Evolutionary conservation across 2,329 filamentous ascomycete species (phyloP).

Genomic region (Ceratocystis ficicola): DNA sequence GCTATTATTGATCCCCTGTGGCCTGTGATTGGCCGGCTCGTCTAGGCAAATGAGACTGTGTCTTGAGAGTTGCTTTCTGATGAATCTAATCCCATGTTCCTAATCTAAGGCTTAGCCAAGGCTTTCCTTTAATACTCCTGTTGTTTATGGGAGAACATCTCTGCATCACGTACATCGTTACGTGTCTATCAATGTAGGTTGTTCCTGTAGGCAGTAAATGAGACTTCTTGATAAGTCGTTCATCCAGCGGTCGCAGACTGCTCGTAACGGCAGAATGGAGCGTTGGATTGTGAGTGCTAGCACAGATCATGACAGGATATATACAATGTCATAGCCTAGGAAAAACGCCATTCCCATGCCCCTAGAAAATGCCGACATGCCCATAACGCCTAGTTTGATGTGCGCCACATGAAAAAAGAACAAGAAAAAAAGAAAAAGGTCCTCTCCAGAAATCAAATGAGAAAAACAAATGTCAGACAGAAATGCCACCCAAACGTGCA

Average conservation of each 20-base stretch:
- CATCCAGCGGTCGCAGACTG: too few species aligned
- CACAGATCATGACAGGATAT: background rate
- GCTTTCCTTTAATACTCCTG: too few species aligned
- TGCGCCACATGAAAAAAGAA: too few species aligned
- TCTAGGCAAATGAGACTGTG: slow-evolving; percentile 1
- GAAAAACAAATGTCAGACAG: background rate
- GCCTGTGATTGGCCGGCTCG: background rate
- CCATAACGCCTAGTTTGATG: background rate
- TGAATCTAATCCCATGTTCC: background rate
- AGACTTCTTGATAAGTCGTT: too few species aligned
- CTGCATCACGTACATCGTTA: too few species aligned
- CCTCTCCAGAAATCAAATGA: background rate
- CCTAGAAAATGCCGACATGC: too few species aligned
- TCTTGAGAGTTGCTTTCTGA: background rate
- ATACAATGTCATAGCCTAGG: background rate
- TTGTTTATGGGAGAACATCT: too few species aligned
- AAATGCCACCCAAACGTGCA: background rate
- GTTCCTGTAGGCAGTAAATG: too few species aligned
- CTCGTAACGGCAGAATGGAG: background rate
- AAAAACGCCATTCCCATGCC: background rate
- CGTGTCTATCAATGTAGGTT: too few species aligned
- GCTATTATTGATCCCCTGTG: background rate
- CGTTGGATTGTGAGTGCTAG: background rate
- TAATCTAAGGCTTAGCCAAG: background rate
- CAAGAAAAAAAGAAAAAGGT: background rate